Evolutionary conservation across 495 filamentous ascomycete genomes (phyloP).

Genomic region (Podospora pseudoanserina): DNA sequence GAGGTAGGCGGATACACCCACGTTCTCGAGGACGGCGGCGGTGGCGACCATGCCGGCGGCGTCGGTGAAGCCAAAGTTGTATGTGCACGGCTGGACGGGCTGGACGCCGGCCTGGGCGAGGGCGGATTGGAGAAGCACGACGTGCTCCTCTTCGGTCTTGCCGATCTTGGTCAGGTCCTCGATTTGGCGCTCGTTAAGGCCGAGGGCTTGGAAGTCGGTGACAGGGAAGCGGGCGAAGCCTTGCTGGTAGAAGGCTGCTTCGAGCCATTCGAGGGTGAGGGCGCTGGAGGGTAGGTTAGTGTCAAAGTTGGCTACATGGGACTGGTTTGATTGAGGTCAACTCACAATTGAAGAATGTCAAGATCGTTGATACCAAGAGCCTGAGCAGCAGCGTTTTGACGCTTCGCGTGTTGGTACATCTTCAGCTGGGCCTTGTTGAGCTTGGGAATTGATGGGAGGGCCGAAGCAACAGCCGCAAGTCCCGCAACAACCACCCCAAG

Average conservation of each 20-base stretch:
- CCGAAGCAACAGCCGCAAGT: slow-evolving; percentile 44
- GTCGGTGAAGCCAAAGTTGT: slow-evolving; percentile 61
- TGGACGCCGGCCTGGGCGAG: slow-evolving; percentile 52
- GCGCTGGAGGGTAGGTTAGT: slow-evolving; percentile 42
- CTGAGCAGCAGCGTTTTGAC: slow-evolving; percentile 52
- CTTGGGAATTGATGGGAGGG: slow-evolving; percentile 44
- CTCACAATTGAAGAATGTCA: slow-evolving; percentile 71
- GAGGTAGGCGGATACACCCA: slow-evolving; percentile 60
- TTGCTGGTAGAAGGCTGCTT: slow-evolving; percentile 58
- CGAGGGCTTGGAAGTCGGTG: slow-evolving; percentile 55
- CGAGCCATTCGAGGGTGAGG: slow-evolving; percentile 62
- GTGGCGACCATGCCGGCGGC: slow-evolving; percentile 57
- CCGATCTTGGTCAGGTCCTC: slow-evolving; percentile 51
- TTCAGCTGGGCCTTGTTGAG: slow-evolving; percentile 39
- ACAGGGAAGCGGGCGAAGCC: slow-evolving; percentile 59
- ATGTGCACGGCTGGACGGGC: slow-evolving; percentile 57
- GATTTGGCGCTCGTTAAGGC: slow-evolving; percentile 47
- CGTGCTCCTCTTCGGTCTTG: slow-evolving; percentile 54
- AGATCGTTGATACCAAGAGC: slow-evolving; percentile 54
- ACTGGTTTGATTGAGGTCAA: neutral
- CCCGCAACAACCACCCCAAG: slow-evolving; percentile 42
- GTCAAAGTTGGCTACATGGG: neutral
- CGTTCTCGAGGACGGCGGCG: slow-evolving; percentile 58
- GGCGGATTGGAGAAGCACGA: slow-evolving; percentile 51
- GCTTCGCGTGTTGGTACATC: slow-evolving; percentile 45